Conservation (phyloP, 345 rosid genomes). For the Abelmoschus esculentus region DNA sequence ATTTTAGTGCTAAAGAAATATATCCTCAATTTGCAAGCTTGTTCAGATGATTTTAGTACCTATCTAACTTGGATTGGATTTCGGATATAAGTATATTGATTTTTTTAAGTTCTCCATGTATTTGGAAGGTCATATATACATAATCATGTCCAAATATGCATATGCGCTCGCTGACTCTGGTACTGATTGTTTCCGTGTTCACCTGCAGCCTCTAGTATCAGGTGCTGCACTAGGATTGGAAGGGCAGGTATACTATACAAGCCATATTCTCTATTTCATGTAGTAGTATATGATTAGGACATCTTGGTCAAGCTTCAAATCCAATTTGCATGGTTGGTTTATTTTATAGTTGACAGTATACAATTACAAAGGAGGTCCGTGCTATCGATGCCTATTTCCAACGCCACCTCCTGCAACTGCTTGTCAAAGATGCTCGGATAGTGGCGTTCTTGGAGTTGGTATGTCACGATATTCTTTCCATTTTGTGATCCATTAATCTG, state of each 20-base stretch:
- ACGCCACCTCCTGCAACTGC: conserved; percentile 67
- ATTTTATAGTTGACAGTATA: conserved; percentile 38
- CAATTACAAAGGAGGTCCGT: conserved; percentile 58
- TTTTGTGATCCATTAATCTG: neutral
- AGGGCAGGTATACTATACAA: conserved; percentile 60
- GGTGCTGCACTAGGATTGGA: conserved; percentile 97
- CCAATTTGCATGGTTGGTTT: neutral
- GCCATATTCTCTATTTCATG: neutral
- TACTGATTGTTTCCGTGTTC: conserved; percentile 14
- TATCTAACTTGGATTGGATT: neutral
- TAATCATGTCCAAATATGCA: neutral
- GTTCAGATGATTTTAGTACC: neutral
- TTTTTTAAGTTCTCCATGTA: neutral
- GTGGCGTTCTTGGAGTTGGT: conserved; percentile 74
- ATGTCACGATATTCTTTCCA: conserved; percentile 11
- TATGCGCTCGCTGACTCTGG: neutral
- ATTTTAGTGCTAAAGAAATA: neutral
- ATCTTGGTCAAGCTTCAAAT: neutral
- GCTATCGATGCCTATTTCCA: conserved; percentile 71
- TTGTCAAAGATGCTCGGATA: conserved; percentile 69
- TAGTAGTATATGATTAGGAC: neutral
- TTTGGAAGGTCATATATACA: neutral
- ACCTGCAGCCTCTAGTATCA: conserved; percentile 83
- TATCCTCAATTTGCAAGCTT: neutral
- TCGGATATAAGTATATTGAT: neutral